These are phyloP conservation scores for Pseudozyma pruni DNA, from an alignment of 1,284 basidiomycete genomes.

Conservation along the genomic window DNA sequence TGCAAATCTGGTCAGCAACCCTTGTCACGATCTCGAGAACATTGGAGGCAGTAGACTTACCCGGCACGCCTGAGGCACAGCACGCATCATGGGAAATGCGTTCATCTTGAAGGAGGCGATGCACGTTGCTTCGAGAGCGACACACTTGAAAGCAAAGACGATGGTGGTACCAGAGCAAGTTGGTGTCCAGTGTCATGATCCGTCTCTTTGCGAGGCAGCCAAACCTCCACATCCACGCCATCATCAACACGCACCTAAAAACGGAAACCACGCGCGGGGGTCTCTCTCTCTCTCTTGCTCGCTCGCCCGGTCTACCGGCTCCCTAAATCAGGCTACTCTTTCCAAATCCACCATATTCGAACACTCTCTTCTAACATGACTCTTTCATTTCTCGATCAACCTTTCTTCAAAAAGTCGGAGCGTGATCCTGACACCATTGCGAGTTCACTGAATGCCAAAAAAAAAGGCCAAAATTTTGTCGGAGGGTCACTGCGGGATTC, in stretches of 20 bases:
- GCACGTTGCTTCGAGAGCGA: too few species aligned
- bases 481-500: slow-evolving; percentile 42
- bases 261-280: not conserved
- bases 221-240: slow-evolving; percentile 5
- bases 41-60: slow-evolving; percentile 6
- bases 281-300: not conserved
- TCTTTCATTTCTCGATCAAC: slow-evolving; percentile 7
- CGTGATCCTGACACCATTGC: not conserved
- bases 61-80: slow-evolving; percentile 28
- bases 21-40: too few species aligned
- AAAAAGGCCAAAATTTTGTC: slow-evolving; percentile 6
- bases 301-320: too few species aligned
- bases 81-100: slow-evolving; percentile 28
- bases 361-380: slow-evolving; percentile 1
- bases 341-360: slow-evolving; percentile 8
- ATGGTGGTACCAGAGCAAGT: not conserved
- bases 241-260: not conserved
- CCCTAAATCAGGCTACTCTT: not conserved
- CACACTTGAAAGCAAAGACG: too few species aligned
- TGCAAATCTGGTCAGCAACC: too few species aligned
- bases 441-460: slow-evolving; percentile 1
- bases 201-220: too few species aligned
- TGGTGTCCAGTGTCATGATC: too few species aligned
- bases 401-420: not conserved
- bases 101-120: slow-evolving; percentile 15